Evolutionary conservation across 2,329 filamentous ascomycete species (phyloP).

Genomic region (Fusarium buxicola): DNA sequence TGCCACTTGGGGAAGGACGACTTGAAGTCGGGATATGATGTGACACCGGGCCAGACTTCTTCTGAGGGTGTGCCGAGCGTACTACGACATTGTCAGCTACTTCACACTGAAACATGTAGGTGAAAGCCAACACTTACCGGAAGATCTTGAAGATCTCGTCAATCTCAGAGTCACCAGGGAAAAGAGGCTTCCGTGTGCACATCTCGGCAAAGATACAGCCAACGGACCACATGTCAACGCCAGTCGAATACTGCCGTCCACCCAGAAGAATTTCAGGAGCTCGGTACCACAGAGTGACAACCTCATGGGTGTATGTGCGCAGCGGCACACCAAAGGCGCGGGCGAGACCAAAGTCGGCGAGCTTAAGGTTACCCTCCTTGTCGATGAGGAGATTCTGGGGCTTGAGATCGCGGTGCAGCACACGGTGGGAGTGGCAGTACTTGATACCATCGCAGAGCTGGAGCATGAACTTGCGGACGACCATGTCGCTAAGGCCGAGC

Average conservation of each 20-base stretch:
- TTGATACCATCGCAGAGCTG: constrained; percentile 86
- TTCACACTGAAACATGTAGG: neutral
- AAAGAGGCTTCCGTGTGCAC: constrained; percentile 92
- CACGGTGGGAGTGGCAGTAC: constrained; percentile 89
- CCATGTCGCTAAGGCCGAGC: constrained; percentile 79
- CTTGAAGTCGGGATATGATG: constrained; percentile 96
- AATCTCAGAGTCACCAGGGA: constrained; percentile 84
- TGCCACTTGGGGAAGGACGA: constrained; percentile 91
- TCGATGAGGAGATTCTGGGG: constrained; percentile 91
- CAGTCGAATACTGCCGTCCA: constrained; percentile 91
- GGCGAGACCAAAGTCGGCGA: constrained; percentile 90
- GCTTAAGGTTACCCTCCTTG: constrained; percentile 86
- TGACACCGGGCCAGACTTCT: constrained; percentile 87
- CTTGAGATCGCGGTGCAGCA: constrained; percentile 90
- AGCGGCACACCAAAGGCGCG: constrained; percentile 92
- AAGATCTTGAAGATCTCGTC: constrained; percentile 68
- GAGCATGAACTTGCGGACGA: constrained; percentile 94
- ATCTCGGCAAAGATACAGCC: constrained; percentile 97
- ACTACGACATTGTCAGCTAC: constrained; percentile 53
- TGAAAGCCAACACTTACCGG: constrained; percentile 65
- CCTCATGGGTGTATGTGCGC: constrained; percentile 93
- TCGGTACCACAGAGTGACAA: constrained; percentile 94
- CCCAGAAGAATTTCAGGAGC: constrained; percentile 91
- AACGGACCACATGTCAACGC: constrained; percentile 96
- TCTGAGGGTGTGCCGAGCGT: constrained; percentile 87